Percentiles rank a stretch among this genome's conserved stretches.
Evolutionary conservation across 2,329 filamentous ascomycete species (phyloP).

Genomic region (Stachybotrys chlorohalonatus): DNA sequence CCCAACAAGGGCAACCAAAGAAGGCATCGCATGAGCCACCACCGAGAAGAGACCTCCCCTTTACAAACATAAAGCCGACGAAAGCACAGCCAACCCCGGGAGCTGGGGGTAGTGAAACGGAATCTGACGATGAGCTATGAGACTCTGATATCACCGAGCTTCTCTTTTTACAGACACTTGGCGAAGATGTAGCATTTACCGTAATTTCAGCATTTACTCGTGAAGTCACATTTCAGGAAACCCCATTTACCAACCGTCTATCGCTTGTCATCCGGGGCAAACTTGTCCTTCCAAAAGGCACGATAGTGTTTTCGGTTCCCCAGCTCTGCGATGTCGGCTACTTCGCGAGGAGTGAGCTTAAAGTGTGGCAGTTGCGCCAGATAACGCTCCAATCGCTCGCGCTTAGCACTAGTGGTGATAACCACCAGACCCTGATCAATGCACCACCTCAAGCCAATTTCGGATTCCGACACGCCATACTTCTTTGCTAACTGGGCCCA

Average conservation of each 20-base stretch:
- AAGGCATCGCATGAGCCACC: constrained; percentile 20
- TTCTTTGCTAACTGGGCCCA: constrained; percentile 45
- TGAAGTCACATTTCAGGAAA: no score
- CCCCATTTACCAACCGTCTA: constrained; percentile 6
- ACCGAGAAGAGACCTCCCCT: constrained; percentile 33
- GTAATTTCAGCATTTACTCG: not conserved
- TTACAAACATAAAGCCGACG: constrained; percentile 26
- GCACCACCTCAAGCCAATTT: constrained; percentile 50
- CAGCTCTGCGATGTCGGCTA: constrained; percentile 43
- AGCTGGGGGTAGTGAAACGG: constrained; percentile 33
- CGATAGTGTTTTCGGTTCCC: constrained; percentile 54
- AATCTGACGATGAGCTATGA: constrained; percentile 49
- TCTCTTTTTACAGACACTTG: not conserved
- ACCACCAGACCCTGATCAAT: constrained; percentile 50
- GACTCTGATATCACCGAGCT: not conserved
- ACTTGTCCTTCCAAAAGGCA: constrained; percentile 47
- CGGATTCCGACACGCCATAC: constrained; percentile 46
- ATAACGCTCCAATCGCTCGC: constrained; percentile 48
- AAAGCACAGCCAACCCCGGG: constrained; percentile 12
- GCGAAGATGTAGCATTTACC: not conserved
- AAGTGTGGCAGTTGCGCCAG: constrained; percentile 41
- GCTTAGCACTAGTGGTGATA: constrained; percentile 51
- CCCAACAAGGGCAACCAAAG: constrained; percentile 5
- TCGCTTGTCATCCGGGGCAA: constrained; percentile 38
- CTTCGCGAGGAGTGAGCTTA: constrained; percentile 50